These are phyloP conservation scores for Amorphotheca resinae DNA, from an alignment of 495 filamentous ascomycete genomes.

Conservation along the genomic window DNA sequence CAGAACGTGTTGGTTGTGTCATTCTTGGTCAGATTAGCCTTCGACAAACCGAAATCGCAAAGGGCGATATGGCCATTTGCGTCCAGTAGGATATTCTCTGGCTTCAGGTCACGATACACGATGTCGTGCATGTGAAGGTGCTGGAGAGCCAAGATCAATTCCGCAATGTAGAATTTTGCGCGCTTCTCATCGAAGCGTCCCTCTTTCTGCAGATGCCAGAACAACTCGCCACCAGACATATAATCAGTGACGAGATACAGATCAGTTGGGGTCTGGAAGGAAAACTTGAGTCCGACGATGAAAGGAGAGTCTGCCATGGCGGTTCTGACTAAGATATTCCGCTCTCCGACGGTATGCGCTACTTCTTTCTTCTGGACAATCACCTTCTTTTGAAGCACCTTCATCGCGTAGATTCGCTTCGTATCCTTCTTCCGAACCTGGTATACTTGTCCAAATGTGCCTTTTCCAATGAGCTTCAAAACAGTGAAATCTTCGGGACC, in stretches of 20 bases:
- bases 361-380: conserved; percentile 99
- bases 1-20: conserved; percentile 99
- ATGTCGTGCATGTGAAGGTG: conserved; percentile 95
- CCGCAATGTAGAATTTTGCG: conserved; percentile 98
- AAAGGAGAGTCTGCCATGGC: conserved; percentile 94
- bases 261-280: conserved; percentile 94
- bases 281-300: conserved; percentile 97
- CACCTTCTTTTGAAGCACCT: conserved; percentile 96
- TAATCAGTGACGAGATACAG: conserved; percentile 98
- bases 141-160: conserved; percentile 88
- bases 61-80: conserved; percentile 78
- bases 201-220: conserved; percentile 98
- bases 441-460: conserved; percentile 98
- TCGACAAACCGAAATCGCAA: conserved; percentile 87
- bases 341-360: conserved; percentile 89
- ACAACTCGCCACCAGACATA: conserved; percentile 97
- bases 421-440: conserved; percentile 99
- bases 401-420: conserved; percentile 94
- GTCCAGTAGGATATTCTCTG: conserved; percentile 75
- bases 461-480: conserved; percentile 91
- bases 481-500: conserved; percentile 97
- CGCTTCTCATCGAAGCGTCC: conserved; percentile 89
- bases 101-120: conserved; percentile 87
- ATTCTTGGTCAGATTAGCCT: conserved; percentile 90
- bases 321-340: conserved; percentile 92